phyloP scores from a whole-genome alignment of 768 basidiomycete genomes.

The Trametes punicea region DNA sequence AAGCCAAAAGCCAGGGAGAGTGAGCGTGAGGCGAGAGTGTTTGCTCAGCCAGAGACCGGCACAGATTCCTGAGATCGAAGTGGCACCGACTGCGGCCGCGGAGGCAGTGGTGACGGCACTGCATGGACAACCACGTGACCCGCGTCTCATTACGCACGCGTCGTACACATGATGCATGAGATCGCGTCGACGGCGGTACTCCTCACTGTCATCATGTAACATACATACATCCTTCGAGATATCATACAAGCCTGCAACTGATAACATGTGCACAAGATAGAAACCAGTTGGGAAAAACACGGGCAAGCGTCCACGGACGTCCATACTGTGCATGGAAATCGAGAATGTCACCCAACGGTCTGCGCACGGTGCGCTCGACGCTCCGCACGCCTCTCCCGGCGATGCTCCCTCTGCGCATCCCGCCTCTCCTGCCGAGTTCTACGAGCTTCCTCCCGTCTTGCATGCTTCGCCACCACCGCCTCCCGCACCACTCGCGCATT shows the following conservation, averaged over 20 bases:
- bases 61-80: background rate
- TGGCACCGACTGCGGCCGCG: background rate
- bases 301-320: background rate
- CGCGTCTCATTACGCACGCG: constrained; percentile 13
- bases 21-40: background rate
- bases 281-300: background rate
- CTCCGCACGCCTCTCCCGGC: constrained; percentile 4
- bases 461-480: constrained; percentile 5
- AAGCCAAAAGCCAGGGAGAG: background rate
- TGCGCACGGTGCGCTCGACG: constrained; percentile 7
- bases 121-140: constrained; percentile 3
- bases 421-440: constrained; percentile 3
- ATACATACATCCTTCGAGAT: background rate
- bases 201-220: constrained; percentile 1
- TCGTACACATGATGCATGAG: no score
- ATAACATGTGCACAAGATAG: background rate
- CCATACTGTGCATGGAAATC: background rate
- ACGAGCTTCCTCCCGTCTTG: constrained; percentile 8
- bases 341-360: background rate
- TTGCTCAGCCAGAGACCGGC: no score
- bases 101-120: constrained; percentile 13
- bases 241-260: background rate
- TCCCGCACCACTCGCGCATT: constrained; percentile 28
- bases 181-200: background rate
- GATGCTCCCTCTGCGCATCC: constrained; percentile 6